Base-by-base conservation (phyloP, 2,329 filamentous ascomycete genomes). In the Knufia fluminis region DNA sequence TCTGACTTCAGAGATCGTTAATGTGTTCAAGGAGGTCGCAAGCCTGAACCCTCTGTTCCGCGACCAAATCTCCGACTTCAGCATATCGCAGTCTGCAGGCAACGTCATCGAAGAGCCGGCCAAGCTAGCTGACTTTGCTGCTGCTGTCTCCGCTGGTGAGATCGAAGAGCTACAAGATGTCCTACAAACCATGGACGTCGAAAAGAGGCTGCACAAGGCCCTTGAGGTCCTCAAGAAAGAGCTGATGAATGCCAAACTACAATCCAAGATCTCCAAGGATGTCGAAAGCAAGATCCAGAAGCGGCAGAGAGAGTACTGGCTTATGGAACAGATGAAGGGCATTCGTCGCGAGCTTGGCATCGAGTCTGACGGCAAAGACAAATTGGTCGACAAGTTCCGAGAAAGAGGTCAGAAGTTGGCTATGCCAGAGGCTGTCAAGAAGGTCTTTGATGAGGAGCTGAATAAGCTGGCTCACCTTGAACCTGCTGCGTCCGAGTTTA, bases 271-370 rank as follows among this genome's bases (percentile, higher is more conserved):
- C 51, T 88, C 86, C 51, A 96, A 96, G 70, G 92, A 98, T 63
- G 94, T 98, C 16, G 92, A 97, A 66, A 88, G 80, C 62, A 96
- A 95, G 70, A 97, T 98, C 48, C 90, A 90, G 60, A 97, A 98
- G 71, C 83, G 91, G 24, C 92, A 98, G 66, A 82, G 92, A 46
- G 92, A 98, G 64, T 98, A 97, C 71, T 97, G 89, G 86, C 73
- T 98, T 41, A 94, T 95, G 88, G 92, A 98, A 69, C 94, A 98
- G 67, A 95, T 98, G 90, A 97, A 97, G 73, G 92, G 90, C 22
- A 98, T 98, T 62, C 85, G 88, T 51, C 80, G 92, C 51, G 92
- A 98, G 68, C 79, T 98, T 43, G 92, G 94, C 19, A 87, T 98
- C 47, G 94, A 98, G 66, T 94, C 88, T 4, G 92, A 98, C 63